Conservation (phyloP, 148 eudicot species). For the Agrostemma githago region DNA sequence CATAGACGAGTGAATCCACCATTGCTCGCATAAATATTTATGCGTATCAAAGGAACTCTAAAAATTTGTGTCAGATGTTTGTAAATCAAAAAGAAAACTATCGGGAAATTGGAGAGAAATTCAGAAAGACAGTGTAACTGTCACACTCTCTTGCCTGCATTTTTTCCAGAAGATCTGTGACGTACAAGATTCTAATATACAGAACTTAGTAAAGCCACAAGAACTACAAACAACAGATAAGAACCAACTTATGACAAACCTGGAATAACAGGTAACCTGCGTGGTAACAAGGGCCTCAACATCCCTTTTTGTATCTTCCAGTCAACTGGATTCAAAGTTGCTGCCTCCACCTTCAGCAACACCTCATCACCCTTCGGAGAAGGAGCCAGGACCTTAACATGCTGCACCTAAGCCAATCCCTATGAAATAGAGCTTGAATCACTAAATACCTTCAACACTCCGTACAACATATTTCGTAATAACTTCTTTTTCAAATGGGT, state of each 20-base stretch:
- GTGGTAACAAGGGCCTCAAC: constrained; percentile 49
- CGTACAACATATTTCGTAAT: too few relatives aligned
- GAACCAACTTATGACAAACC: constrained; percentile 32
- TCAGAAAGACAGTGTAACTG: background rate
- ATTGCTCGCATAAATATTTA: background rate
- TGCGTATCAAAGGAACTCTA: background rate
- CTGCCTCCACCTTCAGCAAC: constrained; percentile 70
- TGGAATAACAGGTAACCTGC: constrained; percentile 63
- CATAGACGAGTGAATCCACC: background rate
- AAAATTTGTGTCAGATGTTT: background rate
- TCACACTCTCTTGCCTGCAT: background rate
- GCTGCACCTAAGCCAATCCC: constrained; percentile 40
- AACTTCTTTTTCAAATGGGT: background rate
- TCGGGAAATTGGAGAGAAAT: background rate
- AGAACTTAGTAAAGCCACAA: background rate
- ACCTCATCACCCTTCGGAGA: constrained; percentile 57
- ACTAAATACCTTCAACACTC: background rate
- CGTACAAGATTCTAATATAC: background rate
- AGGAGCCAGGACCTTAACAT: constrained; percentile 68
- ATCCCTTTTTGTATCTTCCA: constrained; percentile 65
- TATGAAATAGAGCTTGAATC: background rate
- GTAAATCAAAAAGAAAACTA: background rate
- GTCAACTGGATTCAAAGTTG: constrained; percentile 66
- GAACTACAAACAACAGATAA: background rate
- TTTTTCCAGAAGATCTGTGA: background rate